Base-by-base conservation (phyloP, 2,329 filamentous ascomycete species). In the Cadophora luteo-olivacea region DNA sequence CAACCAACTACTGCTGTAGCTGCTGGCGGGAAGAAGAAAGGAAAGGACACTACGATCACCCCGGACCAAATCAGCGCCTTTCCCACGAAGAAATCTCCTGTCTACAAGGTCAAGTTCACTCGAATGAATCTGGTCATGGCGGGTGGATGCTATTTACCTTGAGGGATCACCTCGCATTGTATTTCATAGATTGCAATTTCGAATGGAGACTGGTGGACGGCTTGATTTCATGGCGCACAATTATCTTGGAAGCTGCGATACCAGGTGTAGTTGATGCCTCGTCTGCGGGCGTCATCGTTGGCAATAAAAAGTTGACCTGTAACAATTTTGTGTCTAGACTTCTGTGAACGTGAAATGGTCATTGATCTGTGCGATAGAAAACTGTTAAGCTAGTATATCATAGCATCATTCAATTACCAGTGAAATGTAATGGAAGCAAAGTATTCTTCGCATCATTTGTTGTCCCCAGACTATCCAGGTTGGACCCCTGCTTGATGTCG, bases 61-160 rank as follows among this genome's bases (percentile, higher is more conserved):
- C 91, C 94, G 0, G 96, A 99, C 77, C 96, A 98, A 81, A 97
- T 99, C 81, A 93, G 89, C 72, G 94, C 93, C 0, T 98, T 97
- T 78, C 90, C 93, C 0, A 98, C 96, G 4, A 99, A 99, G 86
- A 97, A 97, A 82, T 95, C 92, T 19, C 94, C 95, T 0, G 92
- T 98, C 12, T 92, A 97, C 80, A 96, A 95, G 81, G 94, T 97
- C 65, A 89, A 91, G 76, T 97, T 97, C 76, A 98, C 96, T 3
- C 86, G 93, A 69, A 97, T 97, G 93, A 99, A 99, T 78, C 81
- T 98, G 72, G 91, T 97, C 14, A 84, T 98, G 70, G 94, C 94
- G 25, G 93, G 92, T 58, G 93, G 94, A 29, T 90, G 87, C 75
- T 90, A 88, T 65, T 55, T 70, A 12, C 68, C 68, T 54, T 69